Evolutionary conservation across 495 filamentous ascomycete genomes (phyloP), one percentile per base, ranked within the genome.

Genomic region (Hyphodiscus hymeniophilus): DNA sequence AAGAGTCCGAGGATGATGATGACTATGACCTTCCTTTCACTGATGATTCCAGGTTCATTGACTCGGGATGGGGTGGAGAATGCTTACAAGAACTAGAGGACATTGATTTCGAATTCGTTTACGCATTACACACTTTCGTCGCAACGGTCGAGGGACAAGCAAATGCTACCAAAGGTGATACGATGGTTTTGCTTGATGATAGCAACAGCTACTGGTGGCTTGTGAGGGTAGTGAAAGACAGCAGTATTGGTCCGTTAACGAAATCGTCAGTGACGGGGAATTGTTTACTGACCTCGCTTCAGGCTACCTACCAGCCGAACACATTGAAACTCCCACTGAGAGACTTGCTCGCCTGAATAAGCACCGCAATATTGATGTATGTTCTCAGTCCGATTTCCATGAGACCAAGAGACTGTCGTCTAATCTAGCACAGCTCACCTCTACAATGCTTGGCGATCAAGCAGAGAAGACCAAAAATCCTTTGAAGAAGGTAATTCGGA

Each of bases 181-280:
- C 90, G 13, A 99, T 99, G 92, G 89, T 96, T n/a, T 79, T 99
- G 33, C 76, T 99, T n/a, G 92, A 97, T 62, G 92, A 99, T 58
- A 95, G 88, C 63, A 99, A 99, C 69, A 95, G 89, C 64, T 99
- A 99, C 63, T 99, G 92, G 92, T 99, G 92, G 92, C 78, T 99
- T 32, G 92, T 99, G 12, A 76, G 91, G 43, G 87, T 99, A 16
- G 89, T 95, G 11, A 95, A 96, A 65, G 94, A 97, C 64, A 89
- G 82, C 60, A 96, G 89, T 60, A 97, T 98, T 64, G 92, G 91
- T 95, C 71, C 30, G 81, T 45, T 41, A 16, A 10, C 40, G 35
- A n/a, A 20, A 39, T 41, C 13, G 23, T n/a, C 21, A 8, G 41
- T 30, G n/a, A n/a, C 23, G 30, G 41, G 5, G 43, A 47, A 39